Conservation (phyloP, 2,329 filamentous ascomycete genomes). For the Elsinoe ampelina region DNA sequence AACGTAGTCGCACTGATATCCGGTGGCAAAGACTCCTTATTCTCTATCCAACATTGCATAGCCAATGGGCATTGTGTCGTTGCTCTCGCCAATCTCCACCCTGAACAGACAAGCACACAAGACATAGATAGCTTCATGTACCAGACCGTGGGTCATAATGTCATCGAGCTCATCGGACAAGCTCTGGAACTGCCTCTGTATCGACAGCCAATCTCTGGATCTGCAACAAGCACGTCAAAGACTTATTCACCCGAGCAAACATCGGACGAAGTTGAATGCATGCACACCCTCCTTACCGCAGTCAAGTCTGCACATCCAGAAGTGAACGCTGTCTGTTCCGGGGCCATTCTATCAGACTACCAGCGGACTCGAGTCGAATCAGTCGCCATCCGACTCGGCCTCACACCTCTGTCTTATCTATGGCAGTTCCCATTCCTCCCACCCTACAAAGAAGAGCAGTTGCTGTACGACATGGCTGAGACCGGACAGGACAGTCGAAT, state of each 20-base stretch:
- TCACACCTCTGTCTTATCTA: constrained; percentile 74
- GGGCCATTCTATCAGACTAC: constrained; percentile 90
- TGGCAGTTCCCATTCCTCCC: constrained; percentile 84
- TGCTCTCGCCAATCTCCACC: constrained; percentile 82
- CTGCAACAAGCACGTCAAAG: constrained; percentile 58
- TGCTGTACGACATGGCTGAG: constrained; percentile 73
- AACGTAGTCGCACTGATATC: constrained; percentile 90
- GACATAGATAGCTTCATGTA: constrained; percentile 99
- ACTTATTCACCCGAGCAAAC: constrained; percentile 48
- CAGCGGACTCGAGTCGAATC: constrained; percentile 94
- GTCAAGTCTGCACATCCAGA: constrained; percentile 63
- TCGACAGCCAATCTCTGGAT: constrained; percentile 64
- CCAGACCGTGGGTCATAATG: constrained; percentile 84
- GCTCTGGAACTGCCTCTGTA: constrained; percentile 78
- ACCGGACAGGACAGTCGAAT: constrained; percentile 78
- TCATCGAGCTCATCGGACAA: constrained; percentile 74
- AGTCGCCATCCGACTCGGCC: constrained; percentile 71
- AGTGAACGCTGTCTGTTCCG: constrained; percentile 78
- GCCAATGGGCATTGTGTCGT: constrained; percentile 76
- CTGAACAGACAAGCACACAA: constrained; percentile 39
- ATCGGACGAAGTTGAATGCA: constrained; percentile 77
- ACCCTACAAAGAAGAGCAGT: constrained; percentile 36
- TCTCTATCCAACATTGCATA: constrained; percentile 81
- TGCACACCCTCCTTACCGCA: constrained; percentile 62
- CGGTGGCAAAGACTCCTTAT: constrained; percentile 95